Base-by-base conservation (phyloP, 176 grass and related monocot species). In the Pontederia crassipes region DNA sequence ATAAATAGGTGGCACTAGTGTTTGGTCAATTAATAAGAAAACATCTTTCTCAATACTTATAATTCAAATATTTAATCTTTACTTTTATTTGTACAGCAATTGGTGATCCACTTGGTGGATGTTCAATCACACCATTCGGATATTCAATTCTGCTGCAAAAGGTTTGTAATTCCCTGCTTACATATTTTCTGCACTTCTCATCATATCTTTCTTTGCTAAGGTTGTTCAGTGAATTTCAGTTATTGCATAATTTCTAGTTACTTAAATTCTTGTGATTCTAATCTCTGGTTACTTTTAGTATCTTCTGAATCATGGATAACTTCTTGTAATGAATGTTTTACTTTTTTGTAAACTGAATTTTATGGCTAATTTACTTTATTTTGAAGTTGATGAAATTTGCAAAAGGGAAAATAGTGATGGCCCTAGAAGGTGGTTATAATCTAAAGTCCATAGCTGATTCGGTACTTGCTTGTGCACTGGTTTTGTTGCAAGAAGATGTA, bases 361-460 rank as follows among this genome's bases (percentile, higher is more conserved):
- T 58, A 75, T 52, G 69, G 27, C 48, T 81, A 24, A 14, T 56
- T 32, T 79, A 55, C 11, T 61, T 46, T 68, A 69, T 62, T 58
- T 46, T 78, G 35, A 67, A 97, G 93, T 46, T 97, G 52, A 85
- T 82, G 59, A 72, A 62, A 51, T 97, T 97, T 85, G 81, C 93
- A 69, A 59, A 82, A 78, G 93, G 93, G 75, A 91, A 86, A 80
- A 76, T 97, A 68, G 87, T 97, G 55, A 82, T 97, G 93, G 78
- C 77, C 24, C 81, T 97, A 51, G 93, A 97, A 84, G 93, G 87
- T 66, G 93, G 93, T 59, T 97, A 97, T 73, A 97, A 91, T 79
- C 81, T 97, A 49, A 88, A 47, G 15, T 97, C 87, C 54, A 91
- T 85, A 74, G 81, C 87, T 68, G 83, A 97, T 74, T 97, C 93